Conservation (phyloP, 441 rosid genomes). For the Gossypium laxum region DNA sequence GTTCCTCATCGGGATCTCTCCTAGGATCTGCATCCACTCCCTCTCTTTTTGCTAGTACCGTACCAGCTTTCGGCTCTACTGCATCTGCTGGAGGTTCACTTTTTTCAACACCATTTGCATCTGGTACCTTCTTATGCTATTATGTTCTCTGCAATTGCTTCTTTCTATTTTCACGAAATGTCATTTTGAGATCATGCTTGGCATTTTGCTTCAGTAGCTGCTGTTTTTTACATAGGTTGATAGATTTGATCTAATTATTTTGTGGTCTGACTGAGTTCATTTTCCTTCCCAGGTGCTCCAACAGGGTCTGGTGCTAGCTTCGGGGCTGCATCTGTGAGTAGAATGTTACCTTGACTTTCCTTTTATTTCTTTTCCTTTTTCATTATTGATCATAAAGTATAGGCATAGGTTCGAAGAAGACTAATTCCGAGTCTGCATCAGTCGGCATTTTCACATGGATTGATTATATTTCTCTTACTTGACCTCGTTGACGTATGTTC, state of each 20-base stretch:
- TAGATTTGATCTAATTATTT: not conserved
- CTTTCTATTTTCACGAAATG: not conserved
- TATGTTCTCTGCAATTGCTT: not conserved
- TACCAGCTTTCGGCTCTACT: conserved; percentile 44
- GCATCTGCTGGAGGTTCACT: conserved; percentile 49
- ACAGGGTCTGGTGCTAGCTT: conserved; percentile 81
- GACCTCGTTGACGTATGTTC: conserved; percentile 8
- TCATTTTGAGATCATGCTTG: not conserved
- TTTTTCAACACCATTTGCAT: conserved; percentile 46
- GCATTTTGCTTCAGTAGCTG: not conserved
- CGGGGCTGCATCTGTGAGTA: conserved; percentile 65
- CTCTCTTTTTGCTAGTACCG: conserved; percentile 37
- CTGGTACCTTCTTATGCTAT: conserved; percentile 33
- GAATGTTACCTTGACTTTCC: conserved; percentile 6
- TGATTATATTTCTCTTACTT: not conserved
- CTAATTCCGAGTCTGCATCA: not conserved
- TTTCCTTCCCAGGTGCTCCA: conserved; percentile 42
- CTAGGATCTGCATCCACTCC: conserved; percentile 59
- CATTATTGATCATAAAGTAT: not conserved
- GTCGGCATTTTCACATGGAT: not conserved
- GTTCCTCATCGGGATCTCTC: conserved; percentile 35
- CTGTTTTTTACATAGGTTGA: not conserved
- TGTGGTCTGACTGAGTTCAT: conserved; percentile 11
- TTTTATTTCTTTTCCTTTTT: not conserved
- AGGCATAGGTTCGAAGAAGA: not conserved